Evolutionary conservation across 2,329 filamentous ascomycete species (phyloP).

Genomic region (Neopestalotiopsis sp.): DNA sequence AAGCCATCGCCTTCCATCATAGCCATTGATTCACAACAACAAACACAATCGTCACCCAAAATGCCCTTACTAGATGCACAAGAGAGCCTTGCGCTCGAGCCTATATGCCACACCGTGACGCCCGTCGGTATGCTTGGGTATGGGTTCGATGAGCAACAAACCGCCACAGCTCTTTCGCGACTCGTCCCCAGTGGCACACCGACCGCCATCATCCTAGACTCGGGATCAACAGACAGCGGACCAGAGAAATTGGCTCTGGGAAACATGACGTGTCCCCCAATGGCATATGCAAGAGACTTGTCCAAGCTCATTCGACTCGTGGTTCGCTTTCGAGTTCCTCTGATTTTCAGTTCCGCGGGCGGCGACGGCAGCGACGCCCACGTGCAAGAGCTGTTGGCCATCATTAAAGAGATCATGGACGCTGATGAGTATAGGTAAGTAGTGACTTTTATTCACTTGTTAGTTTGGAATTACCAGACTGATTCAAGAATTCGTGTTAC

Average conservation of each 20-base stretch:
- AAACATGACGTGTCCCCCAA: constrained; percentile 43
- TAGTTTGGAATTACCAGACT: background rate
- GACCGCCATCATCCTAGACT: constrained; percentile 40
- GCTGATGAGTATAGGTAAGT: constrained; percentile 30
- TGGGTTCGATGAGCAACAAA: constrained; percentile 44
- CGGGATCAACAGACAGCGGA: constrained; percentile 40
- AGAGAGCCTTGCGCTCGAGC: background rate
- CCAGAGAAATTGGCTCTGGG: constrained; percentile 48
- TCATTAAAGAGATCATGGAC: constrained; percentile 41
- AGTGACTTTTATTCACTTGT: background rate
- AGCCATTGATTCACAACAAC: too few species aligned
- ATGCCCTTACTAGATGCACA: background rate
- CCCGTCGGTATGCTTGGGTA: constrained; percentile 56
- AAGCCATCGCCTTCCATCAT: too few species aligned
- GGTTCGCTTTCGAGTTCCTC: constrained; percentile 38
- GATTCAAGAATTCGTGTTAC: background rate
- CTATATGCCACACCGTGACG: constrained; percentile 47
- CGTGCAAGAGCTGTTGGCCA: constrained; percentile 43
- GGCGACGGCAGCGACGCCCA: constrained; percentile 53
- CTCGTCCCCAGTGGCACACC: constrained; percentile 33
- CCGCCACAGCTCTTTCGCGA: constrained; percentile 26
- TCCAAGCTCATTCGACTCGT: constrained; percentile 41
- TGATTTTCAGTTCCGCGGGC: constrained; percentile 51
- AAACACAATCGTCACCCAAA: background rate
- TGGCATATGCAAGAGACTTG: constrained; percentile 48